Percentiles rank a stretch among this genome's conserved stretches.
These are phyloP conservation scores for Phyllosticta ampelicida DNA, from an alignment of 2,329 filamentous ascomycete species.

Conservation along the genomic window DNA sequence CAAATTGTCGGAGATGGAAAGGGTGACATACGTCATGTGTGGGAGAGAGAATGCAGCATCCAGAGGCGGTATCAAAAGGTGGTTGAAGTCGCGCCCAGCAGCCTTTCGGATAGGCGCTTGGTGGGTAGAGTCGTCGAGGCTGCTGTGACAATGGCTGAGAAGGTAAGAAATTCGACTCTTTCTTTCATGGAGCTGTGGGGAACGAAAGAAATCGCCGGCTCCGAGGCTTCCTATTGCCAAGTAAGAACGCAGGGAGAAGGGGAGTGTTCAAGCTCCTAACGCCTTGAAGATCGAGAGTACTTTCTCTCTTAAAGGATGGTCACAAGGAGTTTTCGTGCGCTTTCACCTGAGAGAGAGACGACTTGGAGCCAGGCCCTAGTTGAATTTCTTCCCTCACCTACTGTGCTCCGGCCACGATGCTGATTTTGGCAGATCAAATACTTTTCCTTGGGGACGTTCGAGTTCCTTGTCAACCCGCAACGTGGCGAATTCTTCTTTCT, in stretches of 20 bases:
- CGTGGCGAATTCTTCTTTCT: slow-evolving; percentile 46
- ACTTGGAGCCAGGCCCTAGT: too few species aligned
- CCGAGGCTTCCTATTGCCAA: too few species aligned
- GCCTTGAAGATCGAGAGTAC: too few species aligned
- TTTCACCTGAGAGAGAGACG: too few species aligned
- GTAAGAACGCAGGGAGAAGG: too few species aligned
- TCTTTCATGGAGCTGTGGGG: too few species aligned
- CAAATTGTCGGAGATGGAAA: slow-evolving; percentile 49
- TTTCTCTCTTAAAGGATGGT: too few species aligned
- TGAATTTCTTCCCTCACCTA: too few species aligned
- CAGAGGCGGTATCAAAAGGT: slow-evolving; percentile 52
- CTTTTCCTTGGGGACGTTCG: slow-evolving; percentile 51
- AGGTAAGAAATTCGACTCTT: slow-evolving; percentile 22
- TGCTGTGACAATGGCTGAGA: slow-evolving; percentile 42
- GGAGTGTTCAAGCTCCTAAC: too few species aligned
- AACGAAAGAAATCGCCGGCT: too few species aligned
- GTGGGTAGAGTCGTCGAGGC: slow-evolving; percentile 42
- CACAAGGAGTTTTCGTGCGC: too few species aligned
- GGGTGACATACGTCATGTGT: slow-evolving; percentile 43
- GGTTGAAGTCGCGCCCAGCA: slow-evolving; percentile 48
- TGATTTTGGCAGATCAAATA: slow-evolving; percentile 37
- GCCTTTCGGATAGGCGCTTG: slow-evolving; percentile 35
- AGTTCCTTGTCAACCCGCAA: slow-evolving; percentile 47
- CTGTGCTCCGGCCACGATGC: background rate
- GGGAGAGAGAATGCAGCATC: slow-evolving; percentile 51